Base-by-base conservation (phyloP, 2,329 filamentous ascomycete genomes). In the Pseudocercospora musae region DNA sequence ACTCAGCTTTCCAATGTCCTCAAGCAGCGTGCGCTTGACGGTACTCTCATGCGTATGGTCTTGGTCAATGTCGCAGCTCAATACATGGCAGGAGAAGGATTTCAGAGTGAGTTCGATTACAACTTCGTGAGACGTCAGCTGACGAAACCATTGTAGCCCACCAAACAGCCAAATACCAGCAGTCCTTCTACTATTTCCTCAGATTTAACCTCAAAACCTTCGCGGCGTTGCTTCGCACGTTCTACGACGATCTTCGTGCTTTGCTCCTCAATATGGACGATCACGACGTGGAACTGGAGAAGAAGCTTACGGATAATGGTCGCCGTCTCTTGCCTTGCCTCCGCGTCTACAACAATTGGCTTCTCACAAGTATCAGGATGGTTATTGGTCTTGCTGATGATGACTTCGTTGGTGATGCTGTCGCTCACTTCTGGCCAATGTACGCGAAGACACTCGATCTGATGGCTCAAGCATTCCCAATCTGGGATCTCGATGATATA, bases 41-140 rank as follows among this genome's bases (percentile, higher is more conserved):
- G 82, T 11, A 83, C 86, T 11, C 75, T 97, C 27, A 84, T 90
- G 65, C 95, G 92, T 73, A 89, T 97, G 76, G 85, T 91, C 5
- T 80, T 97, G 49, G 87, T 94, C 68, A 98, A 96, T 71, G 89
- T 98, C 65, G 87, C 91, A 5, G 91, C 93, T 6, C 91, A 95
- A 74, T 85, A 89, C 67, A 84, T 91, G 72, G 89, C 91, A 48
- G 82, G 81, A 29, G 78, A 84, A 23, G 85, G 84, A 68, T 82
- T 88, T 64, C 79, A 81, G 74, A 78, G 88, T 87, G 80, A 72
- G 75, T 46, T 40, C 63, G 42, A 66, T 29, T 13, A 21, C 21
- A 10, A 25, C 11, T 40, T 54, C 23, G 37, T 29, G 40, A 40
- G 27, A 33, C 23, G 21, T n/a, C n/a, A 18, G 20, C 49, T 53